Conservation (phyloP, 306 rosid genomes). For the Argentina anserina region DNA sequence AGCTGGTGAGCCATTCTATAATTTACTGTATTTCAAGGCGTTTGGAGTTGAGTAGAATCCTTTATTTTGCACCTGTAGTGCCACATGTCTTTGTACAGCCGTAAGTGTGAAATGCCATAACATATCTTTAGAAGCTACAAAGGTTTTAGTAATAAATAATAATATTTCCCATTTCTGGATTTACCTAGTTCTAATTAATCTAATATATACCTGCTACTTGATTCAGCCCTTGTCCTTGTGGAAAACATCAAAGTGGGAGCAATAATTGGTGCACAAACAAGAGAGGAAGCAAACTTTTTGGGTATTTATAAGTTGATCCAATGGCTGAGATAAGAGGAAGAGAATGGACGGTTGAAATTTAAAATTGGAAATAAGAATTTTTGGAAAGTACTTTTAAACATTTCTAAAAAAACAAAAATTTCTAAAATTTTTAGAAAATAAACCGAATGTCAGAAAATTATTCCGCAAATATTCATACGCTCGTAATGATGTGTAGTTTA, state of each 20-base stretch:
- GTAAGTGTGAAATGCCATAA: background rate
- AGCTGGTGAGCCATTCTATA: background rate
- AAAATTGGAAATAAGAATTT: no score
- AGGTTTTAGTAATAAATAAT: background rate
- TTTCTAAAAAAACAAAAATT: no score
- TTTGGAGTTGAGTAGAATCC: background rate
- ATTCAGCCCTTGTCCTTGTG: conserved; percentile 3
- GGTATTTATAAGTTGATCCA: no score
- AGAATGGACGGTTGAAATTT: no score
- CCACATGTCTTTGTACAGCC: background rate
- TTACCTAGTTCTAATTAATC: background rate
- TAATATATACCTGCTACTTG: background rate
- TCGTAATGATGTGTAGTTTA: no score
- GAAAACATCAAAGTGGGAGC: background rate
- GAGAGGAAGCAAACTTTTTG: background rate
- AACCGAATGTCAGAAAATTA: no score
- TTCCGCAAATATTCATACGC: no score
- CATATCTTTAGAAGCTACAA: background rate
- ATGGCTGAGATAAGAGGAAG: no score
- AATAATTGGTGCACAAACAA: conserved; percentile 11
- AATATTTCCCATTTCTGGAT: background rate
- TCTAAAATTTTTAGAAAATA: no score
- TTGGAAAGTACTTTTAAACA: no score
- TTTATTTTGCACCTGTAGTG: background rate
- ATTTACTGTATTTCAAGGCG: background rate